phyloP scores from a whole-genome alignment of 345 rosid genomes.

The Camelina laxa region DNA sequence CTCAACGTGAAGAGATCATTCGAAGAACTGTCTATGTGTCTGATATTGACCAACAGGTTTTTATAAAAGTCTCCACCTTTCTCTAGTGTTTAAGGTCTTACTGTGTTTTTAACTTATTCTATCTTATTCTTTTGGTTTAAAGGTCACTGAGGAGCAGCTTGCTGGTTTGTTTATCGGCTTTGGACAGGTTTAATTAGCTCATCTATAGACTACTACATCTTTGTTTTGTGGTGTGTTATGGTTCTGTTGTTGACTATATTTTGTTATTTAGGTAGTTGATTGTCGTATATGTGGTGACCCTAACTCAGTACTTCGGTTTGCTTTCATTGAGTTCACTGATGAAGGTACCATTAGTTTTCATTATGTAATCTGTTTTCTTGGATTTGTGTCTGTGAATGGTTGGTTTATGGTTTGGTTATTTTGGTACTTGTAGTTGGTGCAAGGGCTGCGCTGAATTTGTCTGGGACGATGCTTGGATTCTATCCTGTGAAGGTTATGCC shows the following conservation, averaged over 20 bases:
- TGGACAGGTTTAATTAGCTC: slow-evolving; percentile 67
- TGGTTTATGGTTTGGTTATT: slow-evolving; percentile 9
- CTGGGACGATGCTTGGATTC: slow-evolving; percentile 90
- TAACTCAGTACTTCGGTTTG: slow-evolving; percentile 93
- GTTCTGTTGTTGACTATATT: slow-evolving; percentile 7
- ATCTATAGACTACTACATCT: slow-evolving; percentile 7
- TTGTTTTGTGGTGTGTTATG: neutral
- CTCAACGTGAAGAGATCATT: slow-evolving; percentile 85
- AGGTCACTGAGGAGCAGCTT: slow-evolving; percentile 98
- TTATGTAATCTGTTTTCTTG: neutral
- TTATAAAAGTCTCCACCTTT: neutral
- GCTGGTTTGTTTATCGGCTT: slow-evolving; percentile 77
- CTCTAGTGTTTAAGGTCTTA: neutral
- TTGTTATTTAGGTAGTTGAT: slow-evolving; percentile 69
- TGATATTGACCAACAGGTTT: slow-evolving; percentile 91
- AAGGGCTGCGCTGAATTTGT: slow-evolving; percentile 63
- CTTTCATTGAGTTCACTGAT: slow-evolving; percentile 91
- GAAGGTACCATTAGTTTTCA: slow-evolving; percentile 58
- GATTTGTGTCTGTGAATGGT: neutral
- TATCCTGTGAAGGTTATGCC: slow-evolving; percentile 91
- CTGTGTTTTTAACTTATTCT: neutral
- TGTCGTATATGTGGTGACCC: slow-evolving; percentile 98
- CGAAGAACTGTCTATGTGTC: slow-evolving; percentile 89
- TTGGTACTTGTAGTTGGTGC: slow-evolving; percentile 67
- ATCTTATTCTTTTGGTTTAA: slow-evolving; percentile 15